phyloP scores from a whole-genome alignment of 768 basidiomycete species.

The Leccinum truebloodii region DNA sequence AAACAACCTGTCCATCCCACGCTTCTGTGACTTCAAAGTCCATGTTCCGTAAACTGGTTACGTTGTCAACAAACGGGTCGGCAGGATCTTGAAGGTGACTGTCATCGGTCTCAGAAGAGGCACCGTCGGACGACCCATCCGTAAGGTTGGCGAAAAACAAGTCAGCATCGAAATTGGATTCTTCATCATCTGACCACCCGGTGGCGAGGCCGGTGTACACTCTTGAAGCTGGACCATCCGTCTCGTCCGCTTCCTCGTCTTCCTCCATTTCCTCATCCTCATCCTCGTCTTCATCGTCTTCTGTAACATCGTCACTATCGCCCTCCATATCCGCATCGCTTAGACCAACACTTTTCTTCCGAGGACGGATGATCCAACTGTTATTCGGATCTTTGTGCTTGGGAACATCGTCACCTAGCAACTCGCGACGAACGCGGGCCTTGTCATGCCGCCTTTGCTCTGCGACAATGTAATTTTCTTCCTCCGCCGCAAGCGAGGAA shows the following conservation, averaged over 20 bases:
- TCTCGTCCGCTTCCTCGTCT: constrained; percentile 47
- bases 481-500: constrained; percentile 59
- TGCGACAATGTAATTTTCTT: constrained; percentile 57
- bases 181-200: constrained; percentile 79
- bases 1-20: constrained; percentile 76
- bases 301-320: constrained; percentile 57
- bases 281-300: constrained; percentile 57
- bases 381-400: constrained; percentile 44
- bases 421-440: constrained; percentile 60
- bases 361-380: constrained; percentile 69
- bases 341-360: constrained; percentile 66
- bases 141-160: constrained; percentile 81
- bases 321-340: constrained; percentile 68
- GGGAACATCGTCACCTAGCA: constrained; percentile 53
- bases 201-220: constrained; percentile 66
- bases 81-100: constrained; percentile 43
- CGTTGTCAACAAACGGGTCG: constrained; percentile 26
- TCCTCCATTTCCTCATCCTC: constrained; percentile 37
- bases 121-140: constrained; percentile 46
- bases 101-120: constrained; percentile 44
- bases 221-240: constrained; percentile 42
- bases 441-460: constrained; percentile 46
- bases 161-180: constrained; percentile 80
- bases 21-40: constrained; percentile 66
- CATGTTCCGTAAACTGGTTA: constrained; percentile 37